These are phyloP conservation scores for Penicillium samsonianum DNA, from an alignment of 495 filamentous ascomycete species.

Conservation along the genomic window DNA sequence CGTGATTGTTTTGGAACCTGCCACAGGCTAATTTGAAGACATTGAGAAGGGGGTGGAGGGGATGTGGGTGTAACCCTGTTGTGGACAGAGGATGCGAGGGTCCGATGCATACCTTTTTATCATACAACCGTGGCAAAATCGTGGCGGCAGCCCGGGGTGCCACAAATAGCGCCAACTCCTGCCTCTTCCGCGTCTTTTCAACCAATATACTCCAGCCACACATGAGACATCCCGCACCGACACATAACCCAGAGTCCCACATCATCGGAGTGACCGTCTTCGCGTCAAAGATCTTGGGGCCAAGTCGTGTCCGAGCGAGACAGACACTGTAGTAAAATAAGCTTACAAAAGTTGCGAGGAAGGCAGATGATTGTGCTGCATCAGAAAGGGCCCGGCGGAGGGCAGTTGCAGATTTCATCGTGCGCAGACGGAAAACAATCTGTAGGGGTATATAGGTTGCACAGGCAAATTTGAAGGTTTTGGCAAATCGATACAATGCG, in stretches of 20 bases:
- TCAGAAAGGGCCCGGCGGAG: conserved; percentile 55
- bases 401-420: conserved; percentile 44
- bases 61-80: conserved; percentile 29
- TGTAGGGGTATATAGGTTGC: conserved; percentile 81
- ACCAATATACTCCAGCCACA: conserved; percentile 86
- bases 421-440: conserved; percentile 61
- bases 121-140: conserved; percentile 73
- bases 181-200: conserved; percentile 66
- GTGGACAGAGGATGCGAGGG: conserved; percentile 16
- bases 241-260: conserved; percentile 72
- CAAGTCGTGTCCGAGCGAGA: conserved; percentile 75
- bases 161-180: conserved; percentile 84
- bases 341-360: conserved; percentile 78
- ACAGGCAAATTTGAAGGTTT: conserved; percentile 74
- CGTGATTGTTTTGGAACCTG: conserved; percentile 14
- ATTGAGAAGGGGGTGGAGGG: conserved; percentile 8
- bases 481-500: conserved; percentile 66
- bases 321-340: conserved; percentile 91
- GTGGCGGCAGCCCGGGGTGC: conserved; percentile 79
- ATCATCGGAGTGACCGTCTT: conserved; percentile 55
- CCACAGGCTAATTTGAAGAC: conserved; percentile 4
- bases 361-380: conserved; percentile 73
- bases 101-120: conserved; percentile 51
- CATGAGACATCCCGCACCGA: conserved; percentile 71
- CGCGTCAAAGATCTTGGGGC: conserved; percentile 63